Percentiles rank a stretch among this genome's conserved stretches.
These are phyloP conservation scores for Kalmusia sp. DNA, from an alignment of 2,329 filamentous ascomycete genomes.

Conservation along the genomic window DNA sequence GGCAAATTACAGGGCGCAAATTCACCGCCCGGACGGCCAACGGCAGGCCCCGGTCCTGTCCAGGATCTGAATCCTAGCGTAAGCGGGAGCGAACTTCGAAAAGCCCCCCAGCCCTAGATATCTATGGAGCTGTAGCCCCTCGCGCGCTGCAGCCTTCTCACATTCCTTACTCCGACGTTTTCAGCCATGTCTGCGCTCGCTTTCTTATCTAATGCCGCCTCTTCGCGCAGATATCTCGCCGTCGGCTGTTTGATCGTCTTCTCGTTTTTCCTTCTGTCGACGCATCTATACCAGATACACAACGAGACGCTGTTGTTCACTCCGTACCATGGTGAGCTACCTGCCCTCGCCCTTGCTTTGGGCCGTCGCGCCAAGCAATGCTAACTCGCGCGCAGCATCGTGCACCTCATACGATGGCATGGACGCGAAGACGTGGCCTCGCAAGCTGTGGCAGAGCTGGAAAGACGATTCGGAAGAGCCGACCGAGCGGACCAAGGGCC, in stretches of 20 bases:
- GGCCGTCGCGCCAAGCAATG: neutral
- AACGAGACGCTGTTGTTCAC: constrained; percentile 8
- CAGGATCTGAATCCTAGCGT: neutral
- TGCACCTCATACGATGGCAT: constrained; percentile 1
- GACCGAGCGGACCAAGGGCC: constrained; percentile 1
- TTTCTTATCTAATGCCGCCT: constrained; percentile 1
- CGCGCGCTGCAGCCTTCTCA: constrained; percentile 5
- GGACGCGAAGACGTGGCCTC: neutral
- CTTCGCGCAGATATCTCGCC: neutral
- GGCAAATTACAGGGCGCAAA: neutral
- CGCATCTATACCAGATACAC: constrained; percentile 6
- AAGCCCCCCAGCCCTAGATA: neutral
- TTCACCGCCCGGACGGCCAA: neutral
- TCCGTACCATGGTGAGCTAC: constrained; percentile 3
- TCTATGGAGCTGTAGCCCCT: neutral
- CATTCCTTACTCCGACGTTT: neutral
- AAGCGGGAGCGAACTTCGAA: neutral
- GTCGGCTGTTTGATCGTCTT: constrained; percentile 4
- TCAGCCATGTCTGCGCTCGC: constrained; percentile 6
- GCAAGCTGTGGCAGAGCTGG: constrained; percentile 12
- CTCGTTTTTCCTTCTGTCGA: constrained; percentile 5
- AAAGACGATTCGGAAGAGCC: constrained; percentile 6
- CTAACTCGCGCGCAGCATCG: constrained; percentile 2
- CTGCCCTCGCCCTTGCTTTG: neutral
- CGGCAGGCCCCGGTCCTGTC: neutral